phyloP scores from a whole-genome alignment of 139 green algal genomes.

The Gonium pectorale region DNA sequence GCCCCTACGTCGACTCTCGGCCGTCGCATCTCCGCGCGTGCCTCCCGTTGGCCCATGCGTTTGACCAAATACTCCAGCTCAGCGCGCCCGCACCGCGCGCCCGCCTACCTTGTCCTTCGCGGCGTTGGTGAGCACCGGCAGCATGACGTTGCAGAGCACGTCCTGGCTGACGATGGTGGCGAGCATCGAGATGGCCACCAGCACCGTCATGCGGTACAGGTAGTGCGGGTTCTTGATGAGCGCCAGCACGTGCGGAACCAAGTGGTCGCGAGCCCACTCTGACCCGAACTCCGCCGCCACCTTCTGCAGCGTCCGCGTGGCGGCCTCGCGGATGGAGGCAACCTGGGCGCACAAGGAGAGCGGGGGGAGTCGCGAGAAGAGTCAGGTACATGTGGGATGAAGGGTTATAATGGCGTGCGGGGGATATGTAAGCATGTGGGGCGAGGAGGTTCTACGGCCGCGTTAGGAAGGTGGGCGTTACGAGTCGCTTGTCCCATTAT shows the following conservation, averaged over 20 bases:
- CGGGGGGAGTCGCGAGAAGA: no score
- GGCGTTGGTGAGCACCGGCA: slow-evolving; percentile 88
- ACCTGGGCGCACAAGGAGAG: slow-evolving; percentile 59
- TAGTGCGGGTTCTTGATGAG: slow-evolving; percentile 87
- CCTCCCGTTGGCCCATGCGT: no score
- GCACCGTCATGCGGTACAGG: slow-evolving; percentile 96
- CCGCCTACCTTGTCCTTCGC: slow-evolving; percentile 76
- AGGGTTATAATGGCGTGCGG: no score
- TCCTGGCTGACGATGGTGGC: slow-evolving; percentile 86
- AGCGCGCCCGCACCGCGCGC: neutral
- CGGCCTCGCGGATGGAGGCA: slow-evolving; percentile 91
- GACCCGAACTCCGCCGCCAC: slow-evolving; percentile 94
- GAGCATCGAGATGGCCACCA: slow-evolving; percentile 86
- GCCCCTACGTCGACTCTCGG: no score
- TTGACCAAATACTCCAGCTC: neutral
- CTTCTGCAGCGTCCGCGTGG: slow-evolving; percentile 87
- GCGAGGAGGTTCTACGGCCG: no score
- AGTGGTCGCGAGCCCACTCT: slow-evolving; percentile 92
- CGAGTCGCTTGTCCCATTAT: no score
- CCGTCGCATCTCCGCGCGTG: no score
- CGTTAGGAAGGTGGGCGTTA: no score
- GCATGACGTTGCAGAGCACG: slow-evolving; percentile 84
- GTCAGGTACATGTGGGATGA: no score
- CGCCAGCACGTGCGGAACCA: slow-evolving; percentile 86
- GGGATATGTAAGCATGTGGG: no score